Base-by-base conservation (phyloP, 768 basidiomycete genomes). In the Lanmaoa pseudosensibilis region DNA sequence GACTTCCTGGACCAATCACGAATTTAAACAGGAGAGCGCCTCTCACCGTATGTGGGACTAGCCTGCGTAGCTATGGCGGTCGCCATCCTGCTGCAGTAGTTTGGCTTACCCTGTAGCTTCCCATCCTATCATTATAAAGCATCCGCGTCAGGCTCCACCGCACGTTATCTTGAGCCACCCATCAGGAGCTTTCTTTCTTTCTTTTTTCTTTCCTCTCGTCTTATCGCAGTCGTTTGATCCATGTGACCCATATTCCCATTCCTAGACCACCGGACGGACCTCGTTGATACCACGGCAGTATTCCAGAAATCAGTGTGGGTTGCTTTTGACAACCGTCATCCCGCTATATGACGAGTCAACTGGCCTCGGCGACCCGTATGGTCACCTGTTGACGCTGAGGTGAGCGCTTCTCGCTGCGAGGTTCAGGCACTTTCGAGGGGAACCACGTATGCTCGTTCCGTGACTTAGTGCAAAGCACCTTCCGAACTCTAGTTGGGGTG, bases 41-140 rank as follows among this genome's bases (percentile, higher is more conserved):
- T 99, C 44, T 98, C 96, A 30, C 97, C 96, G 38, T 98, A 98
- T 65, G 97, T 99, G 16, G 88, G 90, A 7, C 71, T 99, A 15
- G 93, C 96, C 16, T 98, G 96, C 70, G 73, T 98, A 23, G 84
- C 84, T 25, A 98, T 99, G 97, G 97, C 94, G 1, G 77, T 87
- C 45, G 86, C 85, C 37, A 82, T 94, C 54, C 66, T 88, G 49
- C 66, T 73, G 32, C 77, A 75, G 65, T 82, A 73, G 58, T 52
- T 19, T 44, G 46, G 27, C 19, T 53, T 52, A 38, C 44, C 32
- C 25, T 50, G 36, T 65, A 51, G 8, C 32, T 43, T 19, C 21
- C 30, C 23, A 13, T 4, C 30, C 13, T 16, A 18, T 34, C 43
- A 2, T 57, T 38, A 18, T 25, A 39, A 48, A 49, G 16, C 36